Base-by-base conservation (phyloP, 352 stramenopile species). In the Phytophthora citricola region DNA sequence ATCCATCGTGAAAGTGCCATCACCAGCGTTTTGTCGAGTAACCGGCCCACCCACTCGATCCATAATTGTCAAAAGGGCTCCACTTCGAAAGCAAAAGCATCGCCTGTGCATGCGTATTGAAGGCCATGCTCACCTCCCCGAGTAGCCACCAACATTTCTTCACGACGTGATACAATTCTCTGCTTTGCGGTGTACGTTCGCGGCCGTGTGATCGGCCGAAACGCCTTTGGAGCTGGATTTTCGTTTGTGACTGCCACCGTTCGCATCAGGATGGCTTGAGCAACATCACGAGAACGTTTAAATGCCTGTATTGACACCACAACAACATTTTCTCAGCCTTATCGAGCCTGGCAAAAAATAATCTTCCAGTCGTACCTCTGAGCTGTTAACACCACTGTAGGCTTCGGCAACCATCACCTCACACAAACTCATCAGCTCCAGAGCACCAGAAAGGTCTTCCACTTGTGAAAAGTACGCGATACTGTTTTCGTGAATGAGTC, bases 401-500 rank as follows among this genome's bases (percentile, higher is more conserved):
- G 81, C 82, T 17, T 78, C 66, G 0, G 76, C 64, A 9, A 93
- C 46, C 54, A 90, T 76, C 26, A 69, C 78, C 48, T 94, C 84
- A 1, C 79, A 83, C 43, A 87, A 66, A 57, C 88, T 96, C 66
- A 96, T 85, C 5, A 91, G 34, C 12, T 89, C 78, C 2, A 92
- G 17, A n/a, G 86, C 85, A 29, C 79, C 58, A 0, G 69, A 71
- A 1, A 94, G 49, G 17, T 94, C 83, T 26, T 91, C 86, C 22
- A 96, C 81, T 66, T 91, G 68, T 0, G 86, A 83, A 60, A 92
- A 96, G 43, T 87, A 93, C 1, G 63, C 64, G 38, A 83, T 64
- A 29, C 76, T 89, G 63, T 96, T 96, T 26, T 89, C 79, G 57
- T 94, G 82, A 27, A 96, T 64, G 8, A 92, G 75, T 29, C 82